A percentile compares a stretch with the other conserved stretches of the same genome.
Evolutionary conservation across 129 eudicot species (phyloP).

Genomic region (Gnaphalium uliginosum): DNA sequence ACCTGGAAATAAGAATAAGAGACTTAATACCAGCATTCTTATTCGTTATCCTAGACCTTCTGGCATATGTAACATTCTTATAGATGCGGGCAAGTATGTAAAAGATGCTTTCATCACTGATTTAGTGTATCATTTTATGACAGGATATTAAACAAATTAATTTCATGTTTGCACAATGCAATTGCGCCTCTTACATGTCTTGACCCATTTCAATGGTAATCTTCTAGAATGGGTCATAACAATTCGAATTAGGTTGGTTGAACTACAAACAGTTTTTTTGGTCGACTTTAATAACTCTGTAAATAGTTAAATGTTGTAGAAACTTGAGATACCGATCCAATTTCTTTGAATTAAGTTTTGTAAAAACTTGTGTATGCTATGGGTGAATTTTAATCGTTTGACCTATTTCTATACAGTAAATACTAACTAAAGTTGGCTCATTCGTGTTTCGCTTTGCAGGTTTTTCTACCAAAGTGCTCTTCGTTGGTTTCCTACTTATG

Average conservation of each 20-base stretch:
- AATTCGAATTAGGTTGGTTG: neutral
- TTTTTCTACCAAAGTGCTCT: slow-evolving; percentile 99
- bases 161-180: slow-evolving; percentile 5
- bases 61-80: slow-evolving; percentile 71
- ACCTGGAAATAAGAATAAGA: slow-evolving; percentile 77
- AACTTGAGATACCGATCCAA: neutral
- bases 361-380: slow-evolving; percentile 9
- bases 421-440: neutral
- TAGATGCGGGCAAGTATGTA: slow-evolving; percentile 99
- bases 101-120: slow-evolving; percentile 20
- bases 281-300: neutral
- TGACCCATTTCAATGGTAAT: neutral
- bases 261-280: neutral
- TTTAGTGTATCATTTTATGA: neutral
- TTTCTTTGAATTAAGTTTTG: neutral
- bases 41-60: slow-evolving; percentile 60
- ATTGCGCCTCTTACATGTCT: neutral
- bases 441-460: slow-evolving; percentile 44
- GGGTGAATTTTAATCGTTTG: neutral
- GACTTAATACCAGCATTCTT: slow-evolving; percentile 93
- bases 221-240: neutral
- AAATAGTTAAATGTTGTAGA: neutral
- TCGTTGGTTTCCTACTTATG: slow-evolving; percentile 83
- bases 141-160: neutral
- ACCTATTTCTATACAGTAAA: neutral